Evolutionary conservation across 2,329 filamentous ascomycete genomes (phyloP).

Genomic region (Tricladium varicosporioides): DNA sequence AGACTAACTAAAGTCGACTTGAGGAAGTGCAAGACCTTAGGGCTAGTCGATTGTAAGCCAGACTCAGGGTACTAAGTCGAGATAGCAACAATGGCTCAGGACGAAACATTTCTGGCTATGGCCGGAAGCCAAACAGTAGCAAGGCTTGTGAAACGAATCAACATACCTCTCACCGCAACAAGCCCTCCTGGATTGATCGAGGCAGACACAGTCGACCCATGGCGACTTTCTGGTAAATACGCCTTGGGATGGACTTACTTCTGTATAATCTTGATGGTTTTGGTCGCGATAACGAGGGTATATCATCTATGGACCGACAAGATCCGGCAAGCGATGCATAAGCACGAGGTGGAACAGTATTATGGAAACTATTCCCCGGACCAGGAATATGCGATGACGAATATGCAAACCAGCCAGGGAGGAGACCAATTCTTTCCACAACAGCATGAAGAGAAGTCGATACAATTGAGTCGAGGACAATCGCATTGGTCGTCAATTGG

Average conservation of each 20-base stretch:
- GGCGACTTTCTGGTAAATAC: constrained; percentile 80
- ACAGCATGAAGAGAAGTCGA: constrained; percentile 57
- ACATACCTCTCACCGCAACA: constrained; percentile 57
- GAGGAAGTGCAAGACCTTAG: background rate
- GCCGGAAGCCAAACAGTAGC: constrained; percentile 28
- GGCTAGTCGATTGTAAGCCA: background rate
- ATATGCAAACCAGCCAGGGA: constrained; percentile 51
- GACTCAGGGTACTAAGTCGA: background rate
- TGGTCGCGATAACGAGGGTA: constrained; percentile 67
- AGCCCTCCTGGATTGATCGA: constrained; percentile 61
- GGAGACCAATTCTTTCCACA: constrained; percentile 70
- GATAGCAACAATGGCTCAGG: constrained; percentile 12
- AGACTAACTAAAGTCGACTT: no score
- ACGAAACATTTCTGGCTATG: constrained; percentile 18
- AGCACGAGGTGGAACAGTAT: constrained; percentile 72
- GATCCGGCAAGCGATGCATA: constrained; percentile 84
- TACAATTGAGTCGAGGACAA: constrained; percentile 53
- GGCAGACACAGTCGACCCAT: constrained; percentile 71
- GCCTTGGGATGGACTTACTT: constrained; percentile 88
- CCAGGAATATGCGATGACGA: constrained; percentile 60
- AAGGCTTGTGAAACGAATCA: constrained; percentile 45
- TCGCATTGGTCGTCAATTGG: constrained; percentile 74
- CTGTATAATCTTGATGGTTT: constrained; percentile 66
- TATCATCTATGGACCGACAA: constrained; percentile 95
- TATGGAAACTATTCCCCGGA: constrained; percentile 54